Base-by-base conservation (phyloP, 768 basidiomycete species). In the Kwoniella heveanensis region DNA sequence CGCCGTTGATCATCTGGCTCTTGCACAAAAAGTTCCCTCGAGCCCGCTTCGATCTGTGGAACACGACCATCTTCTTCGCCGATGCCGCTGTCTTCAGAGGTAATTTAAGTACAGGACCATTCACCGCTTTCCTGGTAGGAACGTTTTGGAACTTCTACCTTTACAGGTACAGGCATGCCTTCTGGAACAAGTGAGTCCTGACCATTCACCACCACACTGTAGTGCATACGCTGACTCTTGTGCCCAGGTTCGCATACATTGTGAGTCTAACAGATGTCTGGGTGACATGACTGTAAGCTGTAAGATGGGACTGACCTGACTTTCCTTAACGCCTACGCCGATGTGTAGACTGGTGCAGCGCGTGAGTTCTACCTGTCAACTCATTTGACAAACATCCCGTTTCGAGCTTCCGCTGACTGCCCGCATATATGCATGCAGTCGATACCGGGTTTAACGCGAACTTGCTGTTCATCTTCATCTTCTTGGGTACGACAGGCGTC, bases 41-140 rank as follows among this genome's bases (percentile, higher is more conserved):
- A 39, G 29, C 37, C 36, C 22, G 50, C 44, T 61, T 61, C 26
- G 52, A 54, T 22, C 37, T 61, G 10, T 61, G 60, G 60, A 61
- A 61, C 24, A 61, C 60, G n/a, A 61, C 60, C 21, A 61, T 61
- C 60, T 61, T 61, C 60, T 61, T 61, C 25, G 50, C 60, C 19
- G 48, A 51, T 21, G 60, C 60, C 10, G 60, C 60, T 44, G 52
- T 51, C 24, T 61, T 61, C 51, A n/a, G 52, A 27, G 60, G 60
- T 46, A 61, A 61, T 46, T 44, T 61, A 25, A 53, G 51, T 54
- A 61, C 60, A 21, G 60, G 60, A 27, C 60, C 60, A 6, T 61
- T 61, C 60, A 61, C 60, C 0, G 13, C 60, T 8, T 49, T 61
- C 26, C 24, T 61, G 21, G 52, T 61, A 22, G 60, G 60, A 37